phyloP scores from a whole-genome alignment of 306 rosid genomes.

The Cicer bijugum region DNA sequence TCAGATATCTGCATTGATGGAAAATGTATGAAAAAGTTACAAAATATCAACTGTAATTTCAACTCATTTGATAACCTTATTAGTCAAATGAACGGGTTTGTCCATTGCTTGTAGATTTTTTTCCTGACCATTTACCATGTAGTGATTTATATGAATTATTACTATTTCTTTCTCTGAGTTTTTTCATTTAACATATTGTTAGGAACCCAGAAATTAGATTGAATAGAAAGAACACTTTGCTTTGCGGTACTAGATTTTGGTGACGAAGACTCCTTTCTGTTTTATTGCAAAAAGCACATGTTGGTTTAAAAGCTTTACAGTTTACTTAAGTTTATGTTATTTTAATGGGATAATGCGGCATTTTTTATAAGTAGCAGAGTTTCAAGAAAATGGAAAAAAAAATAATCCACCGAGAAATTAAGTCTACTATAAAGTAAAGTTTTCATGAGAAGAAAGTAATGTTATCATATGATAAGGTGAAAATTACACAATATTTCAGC shows the following conservation, averaged over 20 bases:
- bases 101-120: neutral
- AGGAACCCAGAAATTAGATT: no score
- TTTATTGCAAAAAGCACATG: no score
- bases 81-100: neutral
- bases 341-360: no score
- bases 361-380: no score
- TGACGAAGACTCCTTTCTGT: no score
- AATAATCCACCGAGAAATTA: no score
- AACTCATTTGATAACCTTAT: neutral
- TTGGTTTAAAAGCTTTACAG: no score
- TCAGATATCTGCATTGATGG: slow-evolving; percentile 71
- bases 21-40: slow-evolving; percentile 6
- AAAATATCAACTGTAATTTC: neutral
- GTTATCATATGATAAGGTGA: slow-evolving; percentile 1
- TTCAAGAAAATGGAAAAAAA: no score
- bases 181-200: neutral
- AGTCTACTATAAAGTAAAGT: neutral
- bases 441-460: slow-evolving; percentile 16
- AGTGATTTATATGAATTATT: neutral
- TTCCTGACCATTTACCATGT: no score
- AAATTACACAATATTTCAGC: slow-evolving; percentile 17
- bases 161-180: neutral
- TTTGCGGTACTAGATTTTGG: no score
- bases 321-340: no score
- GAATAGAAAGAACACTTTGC: no score